phyloP scores from a whole-genome alignment of 225 moss, liverwort and hornwort genomes.

The Marchantia paleacea region DNA sequence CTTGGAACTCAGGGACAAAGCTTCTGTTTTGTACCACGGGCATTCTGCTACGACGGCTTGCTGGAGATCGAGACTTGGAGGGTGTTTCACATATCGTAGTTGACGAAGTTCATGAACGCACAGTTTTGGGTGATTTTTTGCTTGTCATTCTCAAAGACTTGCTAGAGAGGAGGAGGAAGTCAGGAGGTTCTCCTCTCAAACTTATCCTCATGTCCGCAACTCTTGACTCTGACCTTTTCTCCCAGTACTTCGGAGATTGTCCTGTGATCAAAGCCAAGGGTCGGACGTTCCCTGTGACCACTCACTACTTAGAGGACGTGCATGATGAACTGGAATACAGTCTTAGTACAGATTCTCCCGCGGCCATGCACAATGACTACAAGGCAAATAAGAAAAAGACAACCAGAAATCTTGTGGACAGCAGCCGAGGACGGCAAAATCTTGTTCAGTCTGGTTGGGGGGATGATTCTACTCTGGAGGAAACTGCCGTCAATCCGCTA shows the following conservation, averaged over 20 bases:
- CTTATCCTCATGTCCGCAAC: constrained; percentile 99
- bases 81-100: constrained; percentile 91
- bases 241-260: constrained; percentile 79
- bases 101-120: constrained; percentile 99
- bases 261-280: constrained; percentile 91
- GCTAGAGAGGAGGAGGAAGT: constrained; percentile 67
- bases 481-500: constrained; percentile 64
- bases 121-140: constrained; percentile 95
- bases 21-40: constrained; percentile 97
- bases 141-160: constrained; percentile 91
- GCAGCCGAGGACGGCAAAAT: constrained; percentile 92
- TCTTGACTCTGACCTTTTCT: constrained; percentile 86
- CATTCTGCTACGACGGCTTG: constrained; percentile 88
- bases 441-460: constrained; percentile 91
- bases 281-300: constrained; percentile 86
- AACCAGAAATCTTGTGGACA: constrained; percentile 69
- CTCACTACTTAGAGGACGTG: constrained; percentile 80
- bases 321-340: constrained; percentile 88
- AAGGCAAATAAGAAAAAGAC: constrained; percentile 81
- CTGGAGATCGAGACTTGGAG: constrained; percentile 79
- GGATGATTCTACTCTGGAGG: constrained; percentile 83
- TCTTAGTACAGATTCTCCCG: constrained; percentile 89
- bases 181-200: constrained; percentile 60
- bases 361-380: constrained; percentile 76
- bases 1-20: constrained; percentile 92